These are phyloP conservation scores for Gastrolobium bilobum DNA, from an alignment of 306 rosid species.

Conservation along the genomic window DNA sequence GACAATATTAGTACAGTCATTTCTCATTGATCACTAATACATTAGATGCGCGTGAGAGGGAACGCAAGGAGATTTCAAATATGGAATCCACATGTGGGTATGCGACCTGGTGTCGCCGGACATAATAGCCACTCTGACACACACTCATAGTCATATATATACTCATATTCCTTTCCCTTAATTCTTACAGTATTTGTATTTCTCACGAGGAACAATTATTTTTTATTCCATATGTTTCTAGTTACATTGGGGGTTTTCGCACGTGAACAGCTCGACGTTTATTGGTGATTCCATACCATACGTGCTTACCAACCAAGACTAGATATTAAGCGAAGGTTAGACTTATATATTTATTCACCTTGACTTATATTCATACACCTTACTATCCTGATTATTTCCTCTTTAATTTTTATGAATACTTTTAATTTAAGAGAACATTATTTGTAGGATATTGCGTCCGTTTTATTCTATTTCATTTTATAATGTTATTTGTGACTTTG, in stretches of 20 bases:
- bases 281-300: slow-evolving; percentile 40
- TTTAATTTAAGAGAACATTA: no score
- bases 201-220: slow-evolving; percentile 29
- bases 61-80: no score
- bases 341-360: no score
- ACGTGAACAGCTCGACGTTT: slow-evolving; percentile 65
- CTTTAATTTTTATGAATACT: no score
- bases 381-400: no score
- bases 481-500: no score
- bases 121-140: slow-evolving; percentile 60
- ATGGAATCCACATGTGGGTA: slow-evolving; percentile 56
- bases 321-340: background rate
- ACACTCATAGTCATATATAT: slow-evolving; percentile 2
- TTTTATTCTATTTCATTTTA: no score
- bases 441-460: no score
- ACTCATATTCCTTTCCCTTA: slow-evolving; percentile 2
- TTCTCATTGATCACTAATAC: no score
- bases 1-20: no score
- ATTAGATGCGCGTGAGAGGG: no score
- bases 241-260: slow-evolving; percentile 17
- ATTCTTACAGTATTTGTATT: slow-evolving; percentile 38
- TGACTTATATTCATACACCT: no score
- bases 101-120: slow-evolving; percentile 60
- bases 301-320: background rate
- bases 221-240: slow-evolving; percentile 2